Conservation (phyloP, 1,284 basidiomycete genomes). For the Cyathus olla region DNA sequence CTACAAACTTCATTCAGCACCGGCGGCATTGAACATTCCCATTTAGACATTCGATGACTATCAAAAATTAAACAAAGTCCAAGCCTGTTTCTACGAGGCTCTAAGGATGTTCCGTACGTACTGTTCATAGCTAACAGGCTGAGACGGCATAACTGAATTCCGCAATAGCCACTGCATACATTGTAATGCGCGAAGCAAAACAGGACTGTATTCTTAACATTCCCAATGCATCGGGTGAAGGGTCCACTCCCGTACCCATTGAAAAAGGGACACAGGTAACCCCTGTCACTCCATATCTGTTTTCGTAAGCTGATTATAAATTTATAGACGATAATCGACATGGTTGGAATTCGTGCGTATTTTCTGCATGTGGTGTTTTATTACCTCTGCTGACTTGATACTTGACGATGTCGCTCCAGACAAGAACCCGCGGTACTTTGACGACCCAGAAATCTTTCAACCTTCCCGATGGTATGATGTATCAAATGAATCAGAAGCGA, state of each 20-base stretch:
- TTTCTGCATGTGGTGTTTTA: too few relatives aligned
- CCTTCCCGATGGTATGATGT: conserved; percentile 45
- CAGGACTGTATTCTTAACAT: conserved; percentile 41
- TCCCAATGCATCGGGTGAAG: conserved; percentile 38
- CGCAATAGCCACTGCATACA: conserved; percentile 41
- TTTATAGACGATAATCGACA: conserved; percentile 54
- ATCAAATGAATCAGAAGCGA: conserved; percentile 44
- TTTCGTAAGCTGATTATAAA: background rate
- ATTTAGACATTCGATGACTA: conserved; percentile 56
- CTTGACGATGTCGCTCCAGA: too few relatives aligned
- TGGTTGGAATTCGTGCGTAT: conserved; percentile 63
- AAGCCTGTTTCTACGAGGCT: conserved; percentile 57
- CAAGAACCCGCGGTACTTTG: conserved; percentile 45
- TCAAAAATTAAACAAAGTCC: conserved; percentile 54
- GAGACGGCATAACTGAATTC: too few relatives aligned
- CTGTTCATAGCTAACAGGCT: too few relatives aligned
- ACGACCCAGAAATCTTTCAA: conserved; percentile 39
- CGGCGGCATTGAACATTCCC: background rate
- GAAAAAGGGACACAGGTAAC: conserved; percentile 31
- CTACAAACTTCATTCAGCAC: background rate
- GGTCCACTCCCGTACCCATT: conserved; percentile 32
- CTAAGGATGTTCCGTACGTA: conserved; percentile 57
- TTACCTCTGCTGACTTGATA: too few relatives aligned
- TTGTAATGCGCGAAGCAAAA: conserved; percentile 39
- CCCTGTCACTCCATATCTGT: background rate